Evolutionary conservation across 2,329 filamentous ascomycete genomes (phyloP).

Genomic region (Scedosporium aurantiacum): DNA sequence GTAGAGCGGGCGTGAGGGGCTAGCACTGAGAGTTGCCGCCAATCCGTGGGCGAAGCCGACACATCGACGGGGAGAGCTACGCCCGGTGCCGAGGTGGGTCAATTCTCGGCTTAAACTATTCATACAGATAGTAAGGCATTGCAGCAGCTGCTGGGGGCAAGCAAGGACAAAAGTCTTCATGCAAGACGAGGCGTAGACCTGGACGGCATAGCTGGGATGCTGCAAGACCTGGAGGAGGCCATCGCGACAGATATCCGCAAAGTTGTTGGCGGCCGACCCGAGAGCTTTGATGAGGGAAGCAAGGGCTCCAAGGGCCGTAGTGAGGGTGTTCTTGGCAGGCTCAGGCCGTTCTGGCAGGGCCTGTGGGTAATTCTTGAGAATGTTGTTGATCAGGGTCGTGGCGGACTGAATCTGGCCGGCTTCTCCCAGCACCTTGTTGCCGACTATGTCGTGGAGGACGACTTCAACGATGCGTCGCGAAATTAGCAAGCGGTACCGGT

Average conservation of each 20-base stretch:
- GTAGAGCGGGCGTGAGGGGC: constrained; percentile 76
- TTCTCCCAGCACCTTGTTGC: constrained; percentile 73
- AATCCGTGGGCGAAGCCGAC: constrained; percentile 87
- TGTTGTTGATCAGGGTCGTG: constrained; percentile 69
- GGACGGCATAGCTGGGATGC: constrained; percentile 92
- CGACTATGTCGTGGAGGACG: constrained; percentile 74
- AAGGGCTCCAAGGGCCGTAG: constrained; percentile 67
- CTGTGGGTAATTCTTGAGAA: constrained; percentile 91
- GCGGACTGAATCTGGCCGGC: constrained; percentile 78
- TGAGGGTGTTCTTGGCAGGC: constrained; percentile 76
- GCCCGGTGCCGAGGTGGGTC: constrained; percentile 59
- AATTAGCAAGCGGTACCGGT: constrained; percentile 77
- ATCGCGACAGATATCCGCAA: constrained; percentile 78
- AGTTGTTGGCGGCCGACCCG: constrained; percentile 67
- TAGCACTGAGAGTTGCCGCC: constrained; percentile 82
- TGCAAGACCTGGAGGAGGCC: constrained; percentile 81
- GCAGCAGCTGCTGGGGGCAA: constrained; percentile 83
- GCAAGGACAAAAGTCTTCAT: constrained; percentile 79
- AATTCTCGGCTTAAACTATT: constrained; percentile 87
- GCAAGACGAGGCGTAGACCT: constrained; percentile 78
- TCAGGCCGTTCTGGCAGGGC: constrained; percentile 77
- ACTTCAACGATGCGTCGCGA: constrained; percentile 76
- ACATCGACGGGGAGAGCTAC: constrained; percentile 72
- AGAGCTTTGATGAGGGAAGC: constrained; percentile 67
- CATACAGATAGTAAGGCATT: constrained; percentile 90